These are phyloP conservation scores for Pseudocercospora cruenta DNA, from an alignment of 2,329 filamentous ascomycete genomes.

Conservation along the genomic window DNA sequence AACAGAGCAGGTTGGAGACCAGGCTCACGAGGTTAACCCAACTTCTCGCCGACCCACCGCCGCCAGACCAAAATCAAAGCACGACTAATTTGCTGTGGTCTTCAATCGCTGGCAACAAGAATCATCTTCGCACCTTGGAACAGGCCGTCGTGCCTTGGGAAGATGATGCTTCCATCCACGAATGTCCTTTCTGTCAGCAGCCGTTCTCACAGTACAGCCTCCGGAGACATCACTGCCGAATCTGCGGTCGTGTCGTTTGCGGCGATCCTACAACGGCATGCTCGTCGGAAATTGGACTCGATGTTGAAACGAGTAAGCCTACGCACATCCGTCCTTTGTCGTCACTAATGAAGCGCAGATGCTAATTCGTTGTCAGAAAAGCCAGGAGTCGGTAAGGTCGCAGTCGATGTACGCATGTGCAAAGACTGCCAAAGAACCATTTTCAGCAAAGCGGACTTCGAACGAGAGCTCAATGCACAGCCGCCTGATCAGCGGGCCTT, in stretches of 20 bases:
- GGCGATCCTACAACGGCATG: constrained; percentile 83
- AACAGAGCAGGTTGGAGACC: constrained; percentile 89
- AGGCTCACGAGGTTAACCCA: constrained; percentile 87
- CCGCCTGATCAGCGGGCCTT: constrained; percentile 79
- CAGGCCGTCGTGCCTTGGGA: constrained; percentile 90
- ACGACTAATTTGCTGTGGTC: constrained; percentile 59
- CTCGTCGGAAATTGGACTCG: constrained; percentile 80
- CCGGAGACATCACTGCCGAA: constrained; percentile 88
- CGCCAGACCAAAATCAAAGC: constrained; percentile 60
- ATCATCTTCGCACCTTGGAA: constrained; percentile 74
- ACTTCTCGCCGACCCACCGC: constrained; percentile 74
- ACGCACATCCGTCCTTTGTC: constrained; percentile 13
- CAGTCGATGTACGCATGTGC: constrained; percentile 87
- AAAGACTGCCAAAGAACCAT: constrained; percentile 78
- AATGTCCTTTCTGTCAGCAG: constrained; percentile 94
- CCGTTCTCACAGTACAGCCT: constrained; percentile 94
- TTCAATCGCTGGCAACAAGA: constrained; percentile 65
- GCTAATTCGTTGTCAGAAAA: constrained; percentile 45
- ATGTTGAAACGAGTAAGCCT: constrained; percentile 66
- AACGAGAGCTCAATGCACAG: constrained; percentile 67
- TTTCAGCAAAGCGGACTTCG: constrained; percentile 77
- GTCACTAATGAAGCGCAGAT: constrained; percentile 34
- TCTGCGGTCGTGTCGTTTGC: constrained; percentile 92
- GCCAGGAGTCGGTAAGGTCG: constrained; percentile 58
- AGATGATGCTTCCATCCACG: constrained; percentile 77